phyloP scores from a whole-genome alignment of 306 rosid genomes.

The Fagus crenata region DNA sequence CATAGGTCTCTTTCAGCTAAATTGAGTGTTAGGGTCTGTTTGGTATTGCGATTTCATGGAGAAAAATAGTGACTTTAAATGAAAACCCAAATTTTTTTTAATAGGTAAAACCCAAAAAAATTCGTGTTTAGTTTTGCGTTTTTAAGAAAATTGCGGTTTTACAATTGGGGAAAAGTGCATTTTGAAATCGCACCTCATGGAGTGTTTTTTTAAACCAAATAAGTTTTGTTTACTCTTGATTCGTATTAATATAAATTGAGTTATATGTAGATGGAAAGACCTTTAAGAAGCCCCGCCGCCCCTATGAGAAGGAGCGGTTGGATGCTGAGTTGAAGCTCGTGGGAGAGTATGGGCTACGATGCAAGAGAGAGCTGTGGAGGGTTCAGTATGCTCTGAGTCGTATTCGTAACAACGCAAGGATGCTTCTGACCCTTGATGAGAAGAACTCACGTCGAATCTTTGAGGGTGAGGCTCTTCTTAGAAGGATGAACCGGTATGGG shows the following conservation, averaged over 20 bases:
- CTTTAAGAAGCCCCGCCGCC: slow-evolving; percentile 74
- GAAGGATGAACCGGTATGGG: slow-evolving; percentile 60
- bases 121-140: too few relatives aligned
- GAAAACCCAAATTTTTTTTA: too few relatives aligned
- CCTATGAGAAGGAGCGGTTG: slow-evolving; percentile 73
- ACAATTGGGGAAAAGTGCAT: too few relatives aligned
- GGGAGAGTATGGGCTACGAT: slow-evolving; percentile 64
- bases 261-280: slow-evolving; percentile 60
- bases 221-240: background rate
- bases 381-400: slow-evolving; percentile 64
- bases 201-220: background rate
- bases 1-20: background rate
- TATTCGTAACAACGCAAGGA: slow-evolving; percentile 62
- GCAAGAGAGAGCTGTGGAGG: slow-evolving; percentile 71
- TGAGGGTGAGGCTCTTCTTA: slow-evolving; percentile 61
- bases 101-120: too few relatives aligned
- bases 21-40: background rate
- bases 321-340: slow-evolving; percentile 64
- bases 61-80: too few relatives aligned
- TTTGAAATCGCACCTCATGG: too few relatives aligned
- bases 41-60: too few relatives aligned
- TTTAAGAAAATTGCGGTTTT: too few relatives aligned
- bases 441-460: slow-evolving; percentile 70
- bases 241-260: background rate
- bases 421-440: slow-evolving; percentile 56